Evolutionary conservation across 1,284 basidiomycete species (phyloP).

Genomic region (Ganoderma leucocontextum): DNA sequence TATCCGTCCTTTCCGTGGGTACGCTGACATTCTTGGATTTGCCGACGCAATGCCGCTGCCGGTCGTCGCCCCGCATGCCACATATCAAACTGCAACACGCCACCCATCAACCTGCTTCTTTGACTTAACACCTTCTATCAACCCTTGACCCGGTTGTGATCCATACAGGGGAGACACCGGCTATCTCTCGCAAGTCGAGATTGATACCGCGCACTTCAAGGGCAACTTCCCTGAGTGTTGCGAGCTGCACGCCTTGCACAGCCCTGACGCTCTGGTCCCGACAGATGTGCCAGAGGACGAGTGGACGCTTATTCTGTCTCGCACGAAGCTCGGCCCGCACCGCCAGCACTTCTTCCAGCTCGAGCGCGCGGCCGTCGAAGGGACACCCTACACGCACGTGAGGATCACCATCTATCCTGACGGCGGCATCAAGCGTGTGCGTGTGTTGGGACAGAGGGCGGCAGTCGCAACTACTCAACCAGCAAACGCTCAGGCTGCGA

Average conservation of each 20-base stretch:
- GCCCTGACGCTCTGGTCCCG: slow-evolving; percentile 50
- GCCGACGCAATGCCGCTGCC: not conserved
- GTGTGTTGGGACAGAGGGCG: slow-evolving; percentile 74
- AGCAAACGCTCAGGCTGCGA: slow-evolving; percentile 10
- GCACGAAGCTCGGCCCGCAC: slow-evolving; percentile 89
- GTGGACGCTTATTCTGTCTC: slow-evolving; percentile 83
- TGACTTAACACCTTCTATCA: not conserved
- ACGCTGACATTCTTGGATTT: slow-evolving; percentile 42
- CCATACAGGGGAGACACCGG: slow-evolving; percentile 52
- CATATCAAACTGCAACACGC: slow-evolving; percentile 37
- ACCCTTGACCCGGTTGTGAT: not conserved
- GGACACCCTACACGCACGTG: slow-evolving; percentile 81
- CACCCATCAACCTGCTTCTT: not conserved
- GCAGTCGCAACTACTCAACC: slow-evolving; percentile 17
- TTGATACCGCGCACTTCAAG: slow-evolving; percentile 96
- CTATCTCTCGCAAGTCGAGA: slow-evolving; percentile 80
- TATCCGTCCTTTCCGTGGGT: slow-evolving; percentile 36
- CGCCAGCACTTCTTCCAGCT: slow-evolving; percentile 90
- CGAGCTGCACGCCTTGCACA: slow-evolving; percentile 77
- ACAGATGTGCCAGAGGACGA: slow-evolving; percentile 50
- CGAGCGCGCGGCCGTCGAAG: slow-evolving; percentile 58
- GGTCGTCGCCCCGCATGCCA: not conserved
- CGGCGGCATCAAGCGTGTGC: slow-evolving; percentile 93
- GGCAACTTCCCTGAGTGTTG: slow-evolving; percentile 96
- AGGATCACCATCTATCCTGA: slow-evolving; percentile 93